These are phyloP conservation scores for Sporothrix phasma DNA, from an alignment of 2,329 filamentous ascomycete genomes.

Conservation along the genomic window DNA sequence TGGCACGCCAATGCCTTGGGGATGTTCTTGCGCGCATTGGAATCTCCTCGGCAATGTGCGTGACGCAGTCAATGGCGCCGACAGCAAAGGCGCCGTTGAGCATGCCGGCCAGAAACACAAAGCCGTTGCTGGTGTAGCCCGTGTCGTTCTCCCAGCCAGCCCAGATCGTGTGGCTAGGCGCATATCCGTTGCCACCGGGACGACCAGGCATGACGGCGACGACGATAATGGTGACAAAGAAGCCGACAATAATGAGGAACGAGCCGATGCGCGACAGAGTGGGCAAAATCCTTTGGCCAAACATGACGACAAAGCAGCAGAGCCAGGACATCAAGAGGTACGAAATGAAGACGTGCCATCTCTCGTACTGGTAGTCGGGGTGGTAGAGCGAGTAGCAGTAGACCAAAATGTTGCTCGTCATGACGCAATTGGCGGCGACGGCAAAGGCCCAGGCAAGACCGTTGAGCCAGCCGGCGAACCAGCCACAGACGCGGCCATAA, in stretches of 20 bases:
- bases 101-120: slow-evolving; percentile 34
- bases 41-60: slow-evolving; percentile 59
- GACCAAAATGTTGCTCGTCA: slow-evolving; percentile 33
- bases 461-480: slow-evolving; percentile 39
- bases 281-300: slow-evolving; percentile 44
- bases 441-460: slow-evolving; percentile 34
- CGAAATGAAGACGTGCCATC: slow-evolving; percentile 36
- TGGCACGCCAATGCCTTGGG: slow-evolving; percentile 44
- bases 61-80: slow-evolving; percentile 55
- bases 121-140: slow-evolving; percentile 31
- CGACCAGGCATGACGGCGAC: slow-evolving; percentile 24
- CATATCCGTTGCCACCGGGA: slow-evolving; percentile 35
- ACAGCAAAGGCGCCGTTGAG: slow-evolving; percentile 60
- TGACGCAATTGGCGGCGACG: slow-evolving; percentile 31
- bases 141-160: slow-evolving; percentile 30
- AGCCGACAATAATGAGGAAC: slow-evolving; percentile 44
- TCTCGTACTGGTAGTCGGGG: slow-evolving; percentile 26
- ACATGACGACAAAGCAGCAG: slow-evolving; percentile 34
- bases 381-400: slow-evolving; percentile 37
- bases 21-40: slow-evolving; percentile 38
- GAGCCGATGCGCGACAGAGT: slow-evolving; percentile 44
- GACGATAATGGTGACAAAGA: slow-evolving; percentile 27
- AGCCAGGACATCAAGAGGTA: slow-evolving; percentile 34
- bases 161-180: slow-evolving; percentile 32
- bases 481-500: slow-evolving; percentile 41